These are phyloP conservation scores for Cyclotella baltica DNA, from an alignment of 108 stramenopile genomes.

Conservation along the genomic window DNA sequence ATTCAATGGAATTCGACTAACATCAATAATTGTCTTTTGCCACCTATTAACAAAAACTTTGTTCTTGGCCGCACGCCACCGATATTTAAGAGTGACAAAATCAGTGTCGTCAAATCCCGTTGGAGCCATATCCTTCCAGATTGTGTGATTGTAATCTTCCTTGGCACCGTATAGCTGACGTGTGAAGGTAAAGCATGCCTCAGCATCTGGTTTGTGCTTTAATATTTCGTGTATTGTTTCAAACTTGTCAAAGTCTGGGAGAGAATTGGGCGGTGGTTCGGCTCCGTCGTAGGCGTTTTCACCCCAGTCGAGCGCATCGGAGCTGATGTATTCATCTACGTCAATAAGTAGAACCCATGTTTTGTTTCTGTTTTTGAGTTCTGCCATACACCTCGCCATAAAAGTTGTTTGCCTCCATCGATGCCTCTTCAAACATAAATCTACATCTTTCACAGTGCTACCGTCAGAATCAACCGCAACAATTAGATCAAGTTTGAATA, in stretches of 20 bases:
- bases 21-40: slow-evolving; percentile 68
- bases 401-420: slow-evolving; percentile 26
- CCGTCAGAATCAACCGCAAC: neutral
- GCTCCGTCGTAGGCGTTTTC: neutral
- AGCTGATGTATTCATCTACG: slow-evolving; percentile 70
- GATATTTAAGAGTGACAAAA: slow-evolving; percentile 67
- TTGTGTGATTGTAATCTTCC: slow-evolving; percentile 11
- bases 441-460: neutral
- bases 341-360: slow-evolving; percentile 69
- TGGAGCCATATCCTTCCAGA: slow-evolving; percentile 11
- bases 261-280: neutral
- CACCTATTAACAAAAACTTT: slow-evolving; percentile 56
- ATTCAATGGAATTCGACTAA: slow-evolving; percentile 54
- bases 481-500: neutral
- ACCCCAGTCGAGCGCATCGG: slow-evolving; percentile 8
- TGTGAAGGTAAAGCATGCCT: slow-evolving; percentile 34
- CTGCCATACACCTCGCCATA: slow-evolving; percentile 26
- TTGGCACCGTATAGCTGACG: slow-evolving; percentile 36
- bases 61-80: slow-evolving; percentile 38
- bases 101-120: slow-evolving; percentile 40
- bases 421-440: neutral
- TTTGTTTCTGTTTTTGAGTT: slow-evolving; percentile 31
- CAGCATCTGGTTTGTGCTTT: neutral
- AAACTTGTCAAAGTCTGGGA: slow-evolving; percentile 3
- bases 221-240: slow-evolving; percentile 18